Evolutionary conservation across 495 filamentous ascomycete genomes (phyloP).

Genomic region (Daldinia loculata): DNA sequence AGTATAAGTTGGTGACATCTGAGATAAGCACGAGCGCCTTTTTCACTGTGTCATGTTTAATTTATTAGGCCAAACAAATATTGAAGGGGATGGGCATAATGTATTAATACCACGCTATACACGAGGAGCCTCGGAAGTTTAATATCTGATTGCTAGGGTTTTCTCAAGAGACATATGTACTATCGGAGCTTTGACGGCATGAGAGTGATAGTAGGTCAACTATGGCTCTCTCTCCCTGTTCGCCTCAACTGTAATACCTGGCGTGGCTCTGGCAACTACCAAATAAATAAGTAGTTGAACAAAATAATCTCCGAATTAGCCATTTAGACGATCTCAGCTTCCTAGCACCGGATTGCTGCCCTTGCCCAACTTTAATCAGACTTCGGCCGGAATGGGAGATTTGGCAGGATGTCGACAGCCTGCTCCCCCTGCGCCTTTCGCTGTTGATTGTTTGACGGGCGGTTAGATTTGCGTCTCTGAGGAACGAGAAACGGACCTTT

Average conservation of each 20-base stretch:
- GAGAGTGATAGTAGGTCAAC: background rate
- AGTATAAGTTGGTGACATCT: background rate
- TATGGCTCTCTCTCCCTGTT: background rate
- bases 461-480: background rate
- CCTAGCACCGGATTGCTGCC: background rate
- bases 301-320: background rate
- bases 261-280: background rate
- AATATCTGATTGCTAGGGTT: no score
- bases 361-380: background rate
- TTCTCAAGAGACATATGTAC: no score
- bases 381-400: background rate
- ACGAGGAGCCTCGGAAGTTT: no score
- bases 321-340: background rate
- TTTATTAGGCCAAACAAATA: no score
- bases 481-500: constrained; percentile 1
- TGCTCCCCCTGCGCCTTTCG: background rate
- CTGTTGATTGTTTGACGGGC: background rate
- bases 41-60: background rate
- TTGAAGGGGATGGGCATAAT: no score
- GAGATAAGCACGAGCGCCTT: background rate
- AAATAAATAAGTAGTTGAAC: background rate
- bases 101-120: no score
- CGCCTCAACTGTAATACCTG: no score
- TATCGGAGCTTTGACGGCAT: background rate
- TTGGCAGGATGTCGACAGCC: background rate